phyloP scores from a whole-genome alignment of 495 filamentous ascomycete genomes.

The Acidomyces sp. region DNA sequence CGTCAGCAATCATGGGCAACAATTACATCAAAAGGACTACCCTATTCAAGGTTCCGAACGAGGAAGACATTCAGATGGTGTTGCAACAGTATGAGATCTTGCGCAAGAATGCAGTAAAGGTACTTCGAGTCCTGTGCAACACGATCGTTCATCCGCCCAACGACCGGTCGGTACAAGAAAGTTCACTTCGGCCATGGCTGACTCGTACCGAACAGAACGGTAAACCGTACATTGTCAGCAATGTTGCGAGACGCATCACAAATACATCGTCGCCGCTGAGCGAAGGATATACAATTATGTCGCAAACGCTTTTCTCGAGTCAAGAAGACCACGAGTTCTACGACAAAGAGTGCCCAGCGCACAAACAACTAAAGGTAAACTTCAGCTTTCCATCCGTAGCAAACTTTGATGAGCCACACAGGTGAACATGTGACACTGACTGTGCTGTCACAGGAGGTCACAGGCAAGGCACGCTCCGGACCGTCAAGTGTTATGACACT shows the following conservation, averaged over 20 bases:
- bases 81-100: conserved; percentile 4
- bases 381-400: background rate
- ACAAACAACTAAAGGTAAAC: conserved; percentile 6
- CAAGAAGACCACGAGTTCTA: conserved; percentile 10
- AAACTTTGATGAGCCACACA: background rate
- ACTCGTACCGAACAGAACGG: background rate
- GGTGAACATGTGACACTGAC: too few species aligned
- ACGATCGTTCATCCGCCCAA: background rate
- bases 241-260: conserved; percentile 1
- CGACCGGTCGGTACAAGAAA: background rate
- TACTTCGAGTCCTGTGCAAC: conserved; percentile 1
- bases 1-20: too few species aligned
- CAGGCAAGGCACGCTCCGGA: conserved; percentile 2
- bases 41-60: conserved; percentile 5
- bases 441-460: background rate
- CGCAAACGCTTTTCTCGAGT: conserved; percentile 5
- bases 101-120: conserved; percentile 4
- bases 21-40: conserved; percentile 2
- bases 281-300: conserved; percentile 6
- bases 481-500: conserved; percentile 7
- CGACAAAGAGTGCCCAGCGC: conserved; percentile 8
- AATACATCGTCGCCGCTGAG: conserved; percentile 5
- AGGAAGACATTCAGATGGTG: conserved; percentile 2
- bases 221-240: conserved; percentile 8
- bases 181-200: background rate